Evolutionary conservation across 179 eudicot species (phyloP), one percentile per base, ranked within the genome.

Genomic region (Vitellaria paradoxa): DNA sequence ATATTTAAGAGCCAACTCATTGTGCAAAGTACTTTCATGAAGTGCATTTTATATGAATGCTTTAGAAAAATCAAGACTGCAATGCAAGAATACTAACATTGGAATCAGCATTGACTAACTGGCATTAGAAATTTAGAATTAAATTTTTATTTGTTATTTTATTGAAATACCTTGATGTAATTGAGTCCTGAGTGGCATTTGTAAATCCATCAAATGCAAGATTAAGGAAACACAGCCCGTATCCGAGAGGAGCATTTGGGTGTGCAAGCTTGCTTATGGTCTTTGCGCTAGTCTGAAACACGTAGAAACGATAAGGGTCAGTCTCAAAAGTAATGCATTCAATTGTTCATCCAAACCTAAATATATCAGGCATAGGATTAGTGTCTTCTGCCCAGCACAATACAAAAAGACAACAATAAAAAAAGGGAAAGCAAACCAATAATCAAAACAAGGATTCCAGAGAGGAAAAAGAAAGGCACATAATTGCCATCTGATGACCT

Each of bases 161-260:
- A 30, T 47, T 49, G 10, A 47, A 64, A 76, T 87, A 95, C 99
- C 99, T 95, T 74, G 86, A 83, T 30, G 93, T 79, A 65, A 95
- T 89, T 64, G 99, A 95, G 87, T 95, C 99, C 84, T 95, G 99
- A 15, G 99, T 95, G 30, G 99, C 99, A 82, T 95, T 95, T 69
- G 99, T 95, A 80, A 95, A 95, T 72, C 99, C 99, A 80, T 95
- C 99, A 78, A 95, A 95, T 52, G 97, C 96, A 77, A 95, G 97
- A 78, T 95, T 95, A 78, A 95, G 83, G 78, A 91, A 91, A 82
- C 99, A 95, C 62, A 93, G 87, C 56, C 95, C 96, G 78, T 95
- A 95, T 81, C 99, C 99, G 73, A 93, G 91, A 56, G 93, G 98
- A 77, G 99, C 98, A 82, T 95, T 93, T 6, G 98, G 99, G 79